phyloP scores from a whole-genome alignment of 495 filamentous ascomycete species.

The Thermothielavioides terrestris region DNA sequence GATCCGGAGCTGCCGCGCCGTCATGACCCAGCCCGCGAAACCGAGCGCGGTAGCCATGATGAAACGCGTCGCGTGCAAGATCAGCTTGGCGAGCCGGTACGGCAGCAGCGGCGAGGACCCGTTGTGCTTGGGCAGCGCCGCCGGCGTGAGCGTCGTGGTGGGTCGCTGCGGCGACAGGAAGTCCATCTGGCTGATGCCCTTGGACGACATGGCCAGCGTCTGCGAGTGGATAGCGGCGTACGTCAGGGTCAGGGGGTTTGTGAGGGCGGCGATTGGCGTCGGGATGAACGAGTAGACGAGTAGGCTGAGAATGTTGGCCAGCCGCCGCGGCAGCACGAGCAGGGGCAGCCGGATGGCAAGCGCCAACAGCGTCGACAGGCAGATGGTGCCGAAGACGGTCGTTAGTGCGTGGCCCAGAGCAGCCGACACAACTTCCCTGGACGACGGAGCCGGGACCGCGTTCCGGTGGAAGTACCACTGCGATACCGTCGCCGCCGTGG shows the following conservation, averaged over 20 bases:
- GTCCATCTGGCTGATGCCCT: slow-evolving; percentile 66
- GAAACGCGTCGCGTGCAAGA: slow-evolving; percentile 80
- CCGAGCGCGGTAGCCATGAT: slow-evolving; percentile 85
- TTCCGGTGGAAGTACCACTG: slow-evolving; percentile 99
- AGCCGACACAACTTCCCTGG: slow-evolving; percentile 69
- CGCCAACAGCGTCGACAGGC: slow-evolving; percentile 69
- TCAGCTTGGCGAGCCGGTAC: slow-evolving; percentile 82
- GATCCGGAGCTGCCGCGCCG: slow-evolving; percentile 60
- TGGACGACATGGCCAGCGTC: slow-evolving; percentile 62
- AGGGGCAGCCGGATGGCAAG: slow-evolving; percentile 80
- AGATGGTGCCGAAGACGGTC: slow-evolving; percentile 88
- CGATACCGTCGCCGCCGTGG: slow-evolving; percentile 88
- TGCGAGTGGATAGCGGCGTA: slow-evolving; percentile 92
- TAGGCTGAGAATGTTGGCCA: slow-evolving; percentile 55
- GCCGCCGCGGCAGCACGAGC: slow-evolving; percentile 67
- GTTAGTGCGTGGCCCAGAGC: slow-evolving; percentile 70
- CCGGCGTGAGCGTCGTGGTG: slow-evolving; percentile 54
- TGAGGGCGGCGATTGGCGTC: slow-evolving; percentile 72
- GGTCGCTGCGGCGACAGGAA: slow-evolving; percentile 55
- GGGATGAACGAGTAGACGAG: slow-evolving; percentile 74
- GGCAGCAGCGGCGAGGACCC: slow-evolving; percentile 44
- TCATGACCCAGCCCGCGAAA: slow-evolving; percentile 96
- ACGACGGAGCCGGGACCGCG: slow-evolving; percentile 63
- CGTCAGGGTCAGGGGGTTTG: slow-evolving; percentile 82
- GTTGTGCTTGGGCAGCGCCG: slow-evolving; percentile 43